Conservation (phyloP, 129 eudicot genomes). For the Dittrichia graveolens region DNA sequence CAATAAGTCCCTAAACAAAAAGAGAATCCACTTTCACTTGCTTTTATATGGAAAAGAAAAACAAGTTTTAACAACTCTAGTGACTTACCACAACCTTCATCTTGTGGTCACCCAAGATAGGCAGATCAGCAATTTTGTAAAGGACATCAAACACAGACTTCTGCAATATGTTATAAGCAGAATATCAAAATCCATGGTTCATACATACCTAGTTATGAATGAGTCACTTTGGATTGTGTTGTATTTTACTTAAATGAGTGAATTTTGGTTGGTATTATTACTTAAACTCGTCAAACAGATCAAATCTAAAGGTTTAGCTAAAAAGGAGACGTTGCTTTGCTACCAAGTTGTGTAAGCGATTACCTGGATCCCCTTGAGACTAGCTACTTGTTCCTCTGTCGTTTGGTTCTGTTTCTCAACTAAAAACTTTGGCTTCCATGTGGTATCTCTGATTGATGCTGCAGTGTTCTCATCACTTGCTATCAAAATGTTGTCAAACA, state of each 20-base stretch:
- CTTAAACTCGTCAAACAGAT: no score
- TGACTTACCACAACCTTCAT: slow-evolving; percentile 68
- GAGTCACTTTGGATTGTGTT: no score
- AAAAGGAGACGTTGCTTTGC: no score
- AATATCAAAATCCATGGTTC: no score
- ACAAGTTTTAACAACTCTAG: neutral
- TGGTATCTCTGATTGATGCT: slow-evolving; percentile 52
- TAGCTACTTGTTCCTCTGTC: slow-evolving; percentile 44
- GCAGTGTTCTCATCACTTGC: slow-evolving; percentile 73
- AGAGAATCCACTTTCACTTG: neutral
- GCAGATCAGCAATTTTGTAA: slow-evolving; percentile 82
- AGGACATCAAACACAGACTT: slow-evolving; percentile 74
- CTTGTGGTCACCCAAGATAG: slow-evolving; percentile 85
- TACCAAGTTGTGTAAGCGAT: neutral
- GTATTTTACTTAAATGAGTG: no score
- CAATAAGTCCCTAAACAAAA: slow-evolving; percentile 66
- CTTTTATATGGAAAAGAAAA: neutral
- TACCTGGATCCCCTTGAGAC: slow-evolving; percentile 81
- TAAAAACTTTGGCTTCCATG: slow-evolving; percentile 84
- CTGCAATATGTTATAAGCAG: slow-evolving; percentile 42
- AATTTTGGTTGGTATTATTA: no score
- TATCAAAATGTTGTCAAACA: slow-evolving; percentile 86
- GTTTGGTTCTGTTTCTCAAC: slow-evolving; percentile 71
- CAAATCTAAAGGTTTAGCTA: no score
- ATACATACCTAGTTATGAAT: no score